These are phyloP conservation scores for Vitis hybrid DNA, from an alignment of 177 flowering plant genomes.

Conservation along the genomic window DNA sequence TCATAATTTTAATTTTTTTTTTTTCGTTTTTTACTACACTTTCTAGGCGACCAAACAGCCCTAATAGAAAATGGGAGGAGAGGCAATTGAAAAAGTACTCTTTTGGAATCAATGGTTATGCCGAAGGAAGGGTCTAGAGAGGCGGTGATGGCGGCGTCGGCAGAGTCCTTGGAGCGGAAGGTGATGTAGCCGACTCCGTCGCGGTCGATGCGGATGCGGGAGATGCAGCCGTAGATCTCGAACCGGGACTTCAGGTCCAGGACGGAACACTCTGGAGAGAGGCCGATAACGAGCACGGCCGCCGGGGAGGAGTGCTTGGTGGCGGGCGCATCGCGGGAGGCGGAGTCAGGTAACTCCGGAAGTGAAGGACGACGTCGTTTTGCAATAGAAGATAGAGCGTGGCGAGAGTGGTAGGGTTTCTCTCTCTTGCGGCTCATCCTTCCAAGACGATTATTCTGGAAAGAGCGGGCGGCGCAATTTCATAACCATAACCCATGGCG, in stretches of 20 bases:
- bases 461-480: neutral
- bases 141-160: slow-evolving; percentile 68
- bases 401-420: slow-evolving; percentile 40
- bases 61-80: no score
- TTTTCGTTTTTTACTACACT: no score
- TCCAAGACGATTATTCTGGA: neutral
- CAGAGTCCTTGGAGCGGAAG: slow-evolving; percentile 63
- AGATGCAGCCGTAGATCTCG: slow-evolving; percentile 73
- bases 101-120: slow-evolving; percentile 49
- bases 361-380: slow-evolving; percentile 46
- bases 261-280: slow-evolving; percentile 56
- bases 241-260: slow-evolving; percentile 81
- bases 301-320: slow-evolving; percentile 38
- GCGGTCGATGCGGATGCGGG: slow-evolving; percentile 70
- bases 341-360: neutral
- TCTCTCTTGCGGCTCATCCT: slow-evolving; percentile 52
- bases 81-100: slow-evolving; percentile 27
- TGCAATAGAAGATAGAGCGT: slow-evolving; percentile 23
- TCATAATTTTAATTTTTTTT: no score
- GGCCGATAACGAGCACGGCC: slow-evolving; percentile 51
- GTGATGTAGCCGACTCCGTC: slow-evolving; percentile 54
- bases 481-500: no score
- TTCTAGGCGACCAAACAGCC: no score
- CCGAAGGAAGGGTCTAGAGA: slow-evolving; percentile 59
- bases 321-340: slow-evolving; percentile 31